Percentiles rank a stretch among this genome's conserved stretches.
phyloP scores from a whole-genome alignment of 371 early-diverging fungal species.

The Funneliformis caledonium region DNA sequence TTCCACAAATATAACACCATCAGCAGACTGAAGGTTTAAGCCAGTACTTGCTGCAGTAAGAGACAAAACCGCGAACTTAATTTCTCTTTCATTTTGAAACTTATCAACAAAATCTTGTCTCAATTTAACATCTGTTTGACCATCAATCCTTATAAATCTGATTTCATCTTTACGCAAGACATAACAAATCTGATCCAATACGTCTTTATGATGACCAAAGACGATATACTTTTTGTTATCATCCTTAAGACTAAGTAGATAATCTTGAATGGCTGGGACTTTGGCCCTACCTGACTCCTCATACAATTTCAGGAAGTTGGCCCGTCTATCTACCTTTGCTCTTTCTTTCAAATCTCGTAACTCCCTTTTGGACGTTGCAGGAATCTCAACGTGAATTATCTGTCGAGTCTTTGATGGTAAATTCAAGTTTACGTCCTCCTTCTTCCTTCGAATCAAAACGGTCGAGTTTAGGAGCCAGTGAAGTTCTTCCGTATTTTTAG shows the following conservation, averaged over 20 bases:
- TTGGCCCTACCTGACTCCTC: constrained; percentile 52
- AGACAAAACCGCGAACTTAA: constrained; percentile 59
- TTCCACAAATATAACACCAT: constrained; percentile 68
- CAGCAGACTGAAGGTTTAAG: constrained; percentile 62
- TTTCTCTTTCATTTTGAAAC: constrained; percentile 52
- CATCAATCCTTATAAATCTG: constrained; percentile 65
- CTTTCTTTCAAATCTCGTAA: constrained; percentile 19
- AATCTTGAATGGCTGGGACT: constrained; percentile 52
- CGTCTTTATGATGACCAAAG: constrained; percentile 63
- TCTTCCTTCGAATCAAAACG: constrained; percentile 63
- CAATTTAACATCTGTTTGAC: constrained; percentile 46
- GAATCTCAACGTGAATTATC: constrained; percentile 46
- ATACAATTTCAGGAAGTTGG: neutral
- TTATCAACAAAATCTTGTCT: constrained; percentile 49
- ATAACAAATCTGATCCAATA: constrained; percentile 47
- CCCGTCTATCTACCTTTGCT: neutral
- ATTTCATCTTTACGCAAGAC: constrained; percentile 43
- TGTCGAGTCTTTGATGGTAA: constrained; percentile 56
- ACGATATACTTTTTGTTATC: constrained; percentile 61
- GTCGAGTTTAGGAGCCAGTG: constrained; percentile 54
- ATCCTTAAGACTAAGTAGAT: constrained; percentile 52
- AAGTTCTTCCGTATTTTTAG: constrained; percentile 62
- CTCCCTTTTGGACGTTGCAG: neutral
- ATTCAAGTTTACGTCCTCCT: constrained; percentile 57
- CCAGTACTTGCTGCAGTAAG: constrained; percentile 65